These are phyloP conservation scores for Coprinopsis marcescibilis DNA, from an alignment of 768 basidiomycete species.

Conservation along the genomic window DNA sequence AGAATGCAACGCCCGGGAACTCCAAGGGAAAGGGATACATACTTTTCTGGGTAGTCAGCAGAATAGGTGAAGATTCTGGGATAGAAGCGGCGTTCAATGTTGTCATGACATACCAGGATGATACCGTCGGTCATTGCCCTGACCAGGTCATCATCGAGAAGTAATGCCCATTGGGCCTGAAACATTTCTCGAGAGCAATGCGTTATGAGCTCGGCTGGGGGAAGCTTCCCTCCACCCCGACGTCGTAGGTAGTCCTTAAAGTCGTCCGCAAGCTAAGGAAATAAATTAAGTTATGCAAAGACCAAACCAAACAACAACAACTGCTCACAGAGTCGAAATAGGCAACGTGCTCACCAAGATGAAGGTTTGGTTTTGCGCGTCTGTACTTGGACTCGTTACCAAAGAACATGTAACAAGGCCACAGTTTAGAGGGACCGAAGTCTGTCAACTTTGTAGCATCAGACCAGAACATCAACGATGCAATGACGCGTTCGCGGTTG, in stretches of 20 bases:
- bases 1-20: neutral
- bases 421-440: slow-evolving; percentile 14
- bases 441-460: slow-evolving; percentile 14
- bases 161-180: neutral
- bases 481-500: slow-evolving; percentile 16
- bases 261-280: no score
- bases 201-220: neutral
- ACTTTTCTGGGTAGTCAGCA: slow-evolving; percentile 39
- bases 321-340: slow-evolving; percentile 12
- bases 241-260: neutral
- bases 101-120: slow-evolving; percentile 15
- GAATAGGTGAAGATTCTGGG: slow-evolving; percentile 29
- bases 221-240: neutral
- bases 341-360: slow-evolving; percentile 14
- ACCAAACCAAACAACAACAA: neutral
- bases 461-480: slow-evolving; percentile 22
- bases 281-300: neutral
- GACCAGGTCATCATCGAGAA: neutral
- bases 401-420: slow-evolving; percentile 17
- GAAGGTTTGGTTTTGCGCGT: slow-evolving; percentile 8
- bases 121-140: neutral
- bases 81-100: slow-evolving; percentile 23
- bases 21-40: slow-evolving; percentile 7
- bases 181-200: neutral
- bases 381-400: slow-evolving; percentile 17